These are phyloP conservation scores for Candida albicans DNA, from an alignment of 1,139 yeast species.

Conservation along the genomic window DNA sequence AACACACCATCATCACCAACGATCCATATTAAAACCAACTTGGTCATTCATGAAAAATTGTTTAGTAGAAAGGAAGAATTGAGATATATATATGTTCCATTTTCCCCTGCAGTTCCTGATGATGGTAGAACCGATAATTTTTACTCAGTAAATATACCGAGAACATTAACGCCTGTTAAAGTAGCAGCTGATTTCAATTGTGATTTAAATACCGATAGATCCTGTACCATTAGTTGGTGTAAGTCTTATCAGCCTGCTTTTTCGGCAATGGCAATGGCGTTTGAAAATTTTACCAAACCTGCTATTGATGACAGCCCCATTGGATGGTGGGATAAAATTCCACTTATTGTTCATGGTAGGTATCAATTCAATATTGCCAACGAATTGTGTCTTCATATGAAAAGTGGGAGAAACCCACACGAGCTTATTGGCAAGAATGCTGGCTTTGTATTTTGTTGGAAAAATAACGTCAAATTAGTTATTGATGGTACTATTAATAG, in stretches of 20 bases:
- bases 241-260: constrained; percentile 44
- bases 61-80: constrained; percentile 40
- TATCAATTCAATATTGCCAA: constrained; percentile 52
- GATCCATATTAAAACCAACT: constrained; percentile 34
- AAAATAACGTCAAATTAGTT: constrained; percentile 57
- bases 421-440: constrained; percentile 64
- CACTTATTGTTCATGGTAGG: constrained; percentile 46
- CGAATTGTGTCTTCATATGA: constrained; percentile 55
- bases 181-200: constrained; percentile 37
- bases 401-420: constrained; percentile 78
- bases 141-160: constrained; percentile 40
- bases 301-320: constrained; percentile 82
- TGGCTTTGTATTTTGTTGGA: constrained; percentile 83
- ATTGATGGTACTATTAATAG: constrained; percentile 67
- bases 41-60: constrained; percentile 45
- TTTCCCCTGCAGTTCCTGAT: constrained; percentile 40
- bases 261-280: constrained; percentile 39
- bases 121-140: constrained; percentile 33
- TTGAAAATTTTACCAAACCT: constrained; percentile 64
- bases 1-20: constrained; percentile 27
- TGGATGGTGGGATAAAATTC: constrained; percentile 67
- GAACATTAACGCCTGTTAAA: constrained; percentile 50
- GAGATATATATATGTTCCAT: constrained; percentile 47
- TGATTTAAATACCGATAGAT: constrained; percentile 34
- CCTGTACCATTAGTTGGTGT: constrained; percentile 47